Base-by-base conservation (phyloP, 2,329 filamentous ascomycete genomes). In the Cercospora zeina region DNA sequence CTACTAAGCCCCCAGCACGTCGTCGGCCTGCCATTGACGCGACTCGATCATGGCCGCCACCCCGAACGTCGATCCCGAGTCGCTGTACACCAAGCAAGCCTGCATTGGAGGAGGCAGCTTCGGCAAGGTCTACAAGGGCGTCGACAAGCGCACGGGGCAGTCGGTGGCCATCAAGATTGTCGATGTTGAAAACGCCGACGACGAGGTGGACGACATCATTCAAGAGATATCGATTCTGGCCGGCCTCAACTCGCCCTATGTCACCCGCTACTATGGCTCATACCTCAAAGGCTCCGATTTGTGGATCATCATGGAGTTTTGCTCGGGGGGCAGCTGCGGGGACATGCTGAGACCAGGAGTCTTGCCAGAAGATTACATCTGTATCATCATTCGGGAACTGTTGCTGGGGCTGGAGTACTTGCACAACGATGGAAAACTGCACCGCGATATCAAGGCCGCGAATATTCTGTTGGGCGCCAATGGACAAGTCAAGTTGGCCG, bases 301-400 rank as follows among this genome's bases (percentile, higher is more conserved):
- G 71, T 99, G 95, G 95, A 99, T 99, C 70, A 92, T 97, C 76
- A 99, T 99, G 95, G 95, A 99, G 77, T 99, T 95, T 73, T 99
- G 95, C 77, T 93, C 93, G 1, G 95, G 95, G 21, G 95, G 95
- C 4, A 97, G 93, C 78, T 97, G 95, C 74, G 92, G 91, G 53
- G 95, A 97, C 75, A 80, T 99, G 65, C 90, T 99, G 88, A 96
- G 96, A 79, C 92, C 95, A 0, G 95, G 95, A 24, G 79, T 88
- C 42, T 93, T 99, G 64, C 86, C 88, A 19, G 95, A 99, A 78
- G 92, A 96, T 69, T 97, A 97, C 76, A 97, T 99, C 72, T 91
- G 91, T 71, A 97, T 99, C 70, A 96, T 99, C 65, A 82, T 97
- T 59, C 85, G 91, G 63, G 95, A 99, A 79, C 79, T 99, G 70